Percentiles rank a stretch among this genome's conserved stretches.
Evolutionary conservation across 2,329 filamentous ascomycete species (phyloP).

Genomic region (Drechslerella coelobrocha): DNA sequence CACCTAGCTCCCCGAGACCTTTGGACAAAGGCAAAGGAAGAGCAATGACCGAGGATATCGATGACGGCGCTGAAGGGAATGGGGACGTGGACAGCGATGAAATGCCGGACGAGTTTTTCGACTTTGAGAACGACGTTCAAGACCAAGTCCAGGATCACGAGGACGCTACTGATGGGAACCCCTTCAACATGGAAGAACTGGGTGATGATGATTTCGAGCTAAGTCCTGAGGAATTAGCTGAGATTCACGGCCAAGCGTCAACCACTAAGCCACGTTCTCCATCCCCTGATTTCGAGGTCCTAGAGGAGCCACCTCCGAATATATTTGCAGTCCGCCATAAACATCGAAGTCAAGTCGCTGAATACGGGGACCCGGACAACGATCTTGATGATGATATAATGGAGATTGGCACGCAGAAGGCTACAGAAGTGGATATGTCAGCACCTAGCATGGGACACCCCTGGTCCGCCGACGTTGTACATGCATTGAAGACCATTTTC

Average conservation of each 20-base stretch:
- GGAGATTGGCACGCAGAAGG: slow-evolving; percentile 44
- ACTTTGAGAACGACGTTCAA: slow-evolving; percentile 25
- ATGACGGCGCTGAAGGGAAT: slow-evolving; percentile 5
- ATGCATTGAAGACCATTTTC: slow-evolving; percentile 81
- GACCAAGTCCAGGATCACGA: slow-evolving; percentile 14
- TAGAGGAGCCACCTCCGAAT: slow-evolving; percentile 43
- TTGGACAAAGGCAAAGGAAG: slow-evolving; percentile 40
- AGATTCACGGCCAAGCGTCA: slow-evolving; percentile 9
- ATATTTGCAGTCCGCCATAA: slow-evolving; percentile 32
- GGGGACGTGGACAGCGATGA: slow-evolving; percentile 20
- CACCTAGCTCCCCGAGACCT: slow-evolving; percentile 13
- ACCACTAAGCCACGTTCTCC: slow-evolving; percentile 10
- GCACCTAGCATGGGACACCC: slow-evolving; percentile 66
- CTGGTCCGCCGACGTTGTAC: slow-evolving; percentile 87
- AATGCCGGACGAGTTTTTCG: slow-evolving; percentile 35
- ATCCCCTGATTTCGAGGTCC: slow-evolving; percentile 38
- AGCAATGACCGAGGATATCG: slow-evolving; percentile 8
- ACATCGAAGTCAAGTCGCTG: slow-evolving; percentile 34
- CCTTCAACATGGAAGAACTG: slow-evolving; percentile 17
- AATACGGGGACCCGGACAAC: slow-evolving; percentile 16
- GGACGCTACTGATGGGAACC: background rate
- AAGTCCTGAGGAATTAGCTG: slow-evolving; percentile 35
- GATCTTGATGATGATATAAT: slow-evolving; percentile 36
- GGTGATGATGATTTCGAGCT: slow-evolving; percentile 34
- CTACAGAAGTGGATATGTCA: slow-evolving; percentile 47